These are phyloP conservation scores for Globisporangium polare DNA, from an alignment of 352 stramenopile species.

Conservation along the genomic window DNA sequence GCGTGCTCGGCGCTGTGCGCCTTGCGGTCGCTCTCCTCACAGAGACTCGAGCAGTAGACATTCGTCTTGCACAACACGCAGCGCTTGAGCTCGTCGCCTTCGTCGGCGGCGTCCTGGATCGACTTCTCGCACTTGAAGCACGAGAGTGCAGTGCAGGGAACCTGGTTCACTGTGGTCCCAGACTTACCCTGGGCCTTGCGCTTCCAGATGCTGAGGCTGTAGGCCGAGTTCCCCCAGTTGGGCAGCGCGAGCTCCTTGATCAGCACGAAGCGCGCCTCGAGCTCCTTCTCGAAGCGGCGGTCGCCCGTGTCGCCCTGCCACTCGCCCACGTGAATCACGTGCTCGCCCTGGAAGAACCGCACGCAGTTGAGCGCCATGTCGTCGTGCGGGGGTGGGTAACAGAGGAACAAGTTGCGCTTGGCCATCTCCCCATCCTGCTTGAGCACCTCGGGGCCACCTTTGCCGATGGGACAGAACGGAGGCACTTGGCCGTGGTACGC, in stretches of 20 bases:
- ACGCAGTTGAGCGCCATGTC: constrained; percentile 58
- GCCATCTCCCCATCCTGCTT: constrained; percentile 28
- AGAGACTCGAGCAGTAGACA: constrained; percentile 67
- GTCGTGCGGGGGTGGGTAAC: constrained; percentile 62
- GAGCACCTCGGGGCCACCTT: constrained; percentile 56
- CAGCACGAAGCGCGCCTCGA: constrained; percentile 49
- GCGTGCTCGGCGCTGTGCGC: constrained; percentile 65
- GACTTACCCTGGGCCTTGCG: constrained; percentile 21
- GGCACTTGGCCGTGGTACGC: constrained; percentile 65
- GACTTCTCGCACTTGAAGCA: constrained; percentile 55
- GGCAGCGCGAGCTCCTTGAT: constrained; percentile 53
- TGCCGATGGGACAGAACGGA: constrained; percentile 53
- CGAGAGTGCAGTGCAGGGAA: constrained; percentile 10
- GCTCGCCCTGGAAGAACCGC: constrained; percentile 55
- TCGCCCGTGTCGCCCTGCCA: constrained; percentile 80
- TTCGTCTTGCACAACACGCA: constrained; percentile 79
- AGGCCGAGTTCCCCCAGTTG: constrained; percentile 80
- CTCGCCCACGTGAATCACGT: constrained; percentile 69
- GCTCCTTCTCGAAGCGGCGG: constrained; percentile 56
- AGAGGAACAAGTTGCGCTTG: constrained; percentile 56
- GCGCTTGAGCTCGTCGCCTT: constrained; percentile 44
- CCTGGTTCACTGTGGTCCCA: neutral
- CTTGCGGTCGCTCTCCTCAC: constrained; percentile 30
- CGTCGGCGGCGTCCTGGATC: constrained; percentile 27
- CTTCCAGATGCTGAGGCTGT: constrained; percentile 69